Conservation (phyloP, 176 grass and related monocot genomes). For the Tillandsia leiboldiana region DNA sequence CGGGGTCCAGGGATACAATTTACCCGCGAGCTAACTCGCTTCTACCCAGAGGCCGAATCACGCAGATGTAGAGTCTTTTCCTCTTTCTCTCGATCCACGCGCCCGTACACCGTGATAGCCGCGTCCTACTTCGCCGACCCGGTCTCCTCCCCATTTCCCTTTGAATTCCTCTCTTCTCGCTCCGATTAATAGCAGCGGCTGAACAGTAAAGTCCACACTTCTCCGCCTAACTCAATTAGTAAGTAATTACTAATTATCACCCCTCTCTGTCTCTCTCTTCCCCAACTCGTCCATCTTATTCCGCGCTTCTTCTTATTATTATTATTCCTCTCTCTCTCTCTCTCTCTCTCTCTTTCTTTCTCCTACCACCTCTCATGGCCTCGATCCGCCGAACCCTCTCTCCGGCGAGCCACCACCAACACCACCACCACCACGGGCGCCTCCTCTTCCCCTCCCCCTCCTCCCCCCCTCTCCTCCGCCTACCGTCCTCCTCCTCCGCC, state of each 20-base stretch:
- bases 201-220: not conserved
- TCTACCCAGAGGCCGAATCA: not conserved
- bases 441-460: constrained; percentile 29
- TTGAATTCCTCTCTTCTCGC: not conserved
- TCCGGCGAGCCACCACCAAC: not conserved
- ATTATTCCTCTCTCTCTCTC: not conserved
- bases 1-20: too few relatives aligned
- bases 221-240: too few relatives aligned
- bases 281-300: too few relatives aligned
- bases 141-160: not conserved
- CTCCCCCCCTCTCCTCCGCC: constrained; percentile 20
- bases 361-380: not conserved
- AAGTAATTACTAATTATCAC: too few relatives aligned
- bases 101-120: not conserved
- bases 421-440: not conserved
- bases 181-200: not conserved
- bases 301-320: not conserved
- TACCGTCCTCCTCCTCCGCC: not conserved
- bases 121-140: not conserved
- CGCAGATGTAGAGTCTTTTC: not conserved
- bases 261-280: too few relatives aligned
- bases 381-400: not conserved
- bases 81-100: not conserved
- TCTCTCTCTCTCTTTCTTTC: too few relatives aligned
- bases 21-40: too few relatives aligned